Evolutionary conservation across 2,329 filamentous ascomycete species (phyloP).

Genomic region (Whalleya microplaca): DNA sequence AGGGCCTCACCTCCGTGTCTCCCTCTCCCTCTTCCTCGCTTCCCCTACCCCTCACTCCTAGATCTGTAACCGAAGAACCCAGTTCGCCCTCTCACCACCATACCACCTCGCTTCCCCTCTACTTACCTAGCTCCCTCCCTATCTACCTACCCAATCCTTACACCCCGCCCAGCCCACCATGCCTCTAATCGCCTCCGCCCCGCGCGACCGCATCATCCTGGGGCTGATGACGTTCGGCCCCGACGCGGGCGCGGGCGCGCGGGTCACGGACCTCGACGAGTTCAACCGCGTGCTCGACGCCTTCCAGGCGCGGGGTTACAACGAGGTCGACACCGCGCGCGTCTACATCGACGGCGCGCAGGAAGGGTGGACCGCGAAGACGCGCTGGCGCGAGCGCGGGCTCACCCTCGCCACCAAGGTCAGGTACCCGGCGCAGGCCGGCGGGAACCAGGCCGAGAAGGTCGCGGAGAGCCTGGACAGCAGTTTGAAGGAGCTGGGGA

Average conservation of each 20-base stretch:
- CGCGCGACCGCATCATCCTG: conserved; percentile 73
- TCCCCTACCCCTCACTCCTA: too few species aligned
- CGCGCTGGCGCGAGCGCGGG: conserved; percentile 78
- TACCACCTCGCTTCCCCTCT: neutral
- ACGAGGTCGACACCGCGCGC: conserved; percentile 83
- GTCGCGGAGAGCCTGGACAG: conserved; percentile 68
- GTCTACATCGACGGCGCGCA: conserved; percentile 73
- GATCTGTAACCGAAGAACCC: neutral
- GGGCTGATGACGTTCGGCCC: conserved; percentile 87
- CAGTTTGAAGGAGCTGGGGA: conserved; percentile 72
- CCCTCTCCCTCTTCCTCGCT: too few species aligned
- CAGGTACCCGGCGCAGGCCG: conserved; percentile 62
- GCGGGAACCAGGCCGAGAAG: conserved; percentile 65
- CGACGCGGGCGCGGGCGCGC: conserved; percentile 62
- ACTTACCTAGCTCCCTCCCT: neutral
- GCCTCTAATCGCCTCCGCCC: conserved; percentile 49
- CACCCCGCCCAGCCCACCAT: conserved; percentile 39
- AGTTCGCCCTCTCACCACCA: neutral
- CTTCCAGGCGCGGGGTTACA: conserved; percentile 78
- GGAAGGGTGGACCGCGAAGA: conserved; percentile 76
- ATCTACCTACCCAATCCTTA: neutral
- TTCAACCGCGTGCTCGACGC: conserved; percentile 75
- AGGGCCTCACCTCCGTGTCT: too few species aligned
- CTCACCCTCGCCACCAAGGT: conserved; percentile 79
- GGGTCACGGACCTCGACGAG: conserved; percentile 68